These are phyloP conservation scores for Fimicolochytrium jonesii DNA, from an alignment of 192 early-diverging fungal genomes.

Conservation along the genomic window DNA sequence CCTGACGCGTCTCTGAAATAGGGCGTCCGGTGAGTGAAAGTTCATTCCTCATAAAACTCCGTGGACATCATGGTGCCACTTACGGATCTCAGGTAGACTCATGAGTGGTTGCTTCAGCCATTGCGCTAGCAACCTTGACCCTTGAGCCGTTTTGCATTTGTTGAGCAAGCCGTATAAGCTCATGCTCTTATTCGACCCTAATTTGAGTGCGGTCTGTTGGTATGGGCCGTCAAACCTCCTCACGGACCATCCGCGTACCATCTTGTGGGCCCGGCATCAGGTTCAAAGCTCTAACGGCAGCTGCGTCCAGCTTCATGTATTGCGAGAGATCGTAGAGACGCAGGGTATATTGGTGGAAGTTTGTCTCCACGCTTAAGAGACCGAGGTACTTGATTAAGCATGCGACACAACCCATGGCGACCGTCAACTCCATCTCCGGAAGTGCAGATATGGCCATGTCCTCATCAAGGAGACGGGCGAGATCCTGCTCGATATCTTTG, in stretches of 20 bases:
- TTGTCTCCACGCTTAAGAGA: constrained; percentile 71
- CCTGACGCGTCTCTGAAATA: constrained; percentile 59
- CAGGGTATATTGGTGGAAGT: constrained; percentile 74
- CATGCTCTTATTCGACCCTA: constrained; percentile 60
- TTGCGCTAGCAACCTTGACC: constrained; percentile 75
- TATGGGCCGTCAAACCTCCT: not conserved
- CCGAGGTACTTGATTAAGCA: constrained; percentile 70
- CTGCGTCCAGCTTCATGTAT: constrained; percentile 88
- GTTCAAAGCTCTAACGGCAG: constrained; percentile 84
- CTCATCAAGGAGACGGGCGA: constrained; percentile 69
- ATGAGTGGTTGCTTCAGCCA: constrained; percentile 92
- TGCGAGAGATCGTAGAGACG: constrained; percentile 73
- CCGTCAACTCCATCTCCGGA: constrained; percentile 65
- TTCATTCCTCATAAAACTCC: too few species aligned
- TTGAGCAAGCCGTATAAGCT: constrained; percentile 80
- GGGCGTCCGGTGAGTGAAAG: too few species aligned
- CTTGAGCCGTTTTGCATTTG: constrained; percentile 85
- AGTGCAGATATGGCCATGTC: constrained; percentile 60
- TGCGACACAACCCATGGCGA: constrained; percentile 65
- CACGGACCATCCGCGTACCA: constrained; percentile 31
- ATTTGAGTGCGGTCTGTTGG: too few species aligned
- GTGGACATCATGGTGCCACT: constrained; percentile 4
- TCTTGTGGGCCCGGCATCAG: constrained; percentile 73
- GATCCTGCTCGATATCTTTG: constrained; percentile 81
- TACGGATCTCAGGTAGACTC: constrained; percentile 65